Conservation (phyloP, 2,329 filamentous ascomycete genomes). For the Aspergillus sp. region DNA sequence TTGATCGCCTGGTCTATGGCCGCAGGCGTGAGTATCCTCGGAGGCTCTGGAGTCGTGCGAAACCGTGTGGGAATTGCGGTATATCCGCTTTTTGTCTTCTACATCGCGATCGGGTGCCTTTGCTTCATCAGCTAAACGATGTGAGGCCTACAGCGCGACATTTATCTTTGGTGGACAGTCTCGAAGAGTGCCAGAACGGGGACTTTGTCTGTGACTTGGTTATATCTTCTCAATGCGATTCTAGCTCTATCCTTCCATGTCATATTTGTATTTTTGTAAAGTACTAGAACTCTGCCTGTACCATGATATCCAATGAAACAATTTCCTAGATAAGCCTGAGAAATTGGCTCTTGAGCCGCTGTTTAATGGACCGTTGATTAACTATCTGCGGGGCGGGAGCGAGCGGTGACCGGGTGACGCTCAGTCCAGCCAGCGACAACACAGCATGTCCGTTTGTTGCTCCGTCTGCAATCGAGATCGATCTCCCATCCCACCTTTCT, state of each 20-base stretch:
- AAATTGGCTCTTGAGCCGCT: too few relatives aligned
- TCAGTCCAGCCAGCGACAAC: slow-evolving; percentile 20
- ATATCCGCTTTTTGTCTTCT: slow-evolving; percentile 93
- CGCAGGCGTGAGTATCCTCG: slow-evolving; percentile 91
- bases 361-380: not conserved
- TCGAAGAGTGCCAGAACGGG: not conserved
- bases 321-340: not conserved
- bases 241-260: slow-evolving; percentile 1
- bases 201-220: not conserved
- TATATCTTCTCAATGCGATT: slow-evolving; percentile 9
- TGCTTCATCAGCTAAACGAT: slow-evolving; percentile 85
- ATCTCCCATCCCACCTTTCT: slow-evolving; percentile 3
- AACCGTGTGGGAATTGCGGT: slow-evolving; percentile 92
- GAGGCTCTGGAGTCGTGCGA: slow-evolving; percentile 91
- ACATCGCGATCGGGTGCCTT: slow-evolving; percentile 85
- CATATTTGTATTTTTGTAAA: slow-evolving; percentile 7
- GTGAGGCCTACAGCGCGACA: not conserved
- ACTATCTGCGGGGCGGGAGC: slow-evolving; percentile 19
- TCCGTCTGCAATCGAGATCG: slow-evolving; percentile 3
- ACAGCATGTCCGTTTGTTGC: slow-evolving; percentile 21
- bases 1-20: slow-evolving; percentile 91
- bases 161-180: not conserved
- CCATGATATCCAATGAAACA: slow-evolving; percentile 23
- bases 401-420: slow-evolving; percentile 25
- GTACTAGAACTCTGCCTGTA: slow-evolving; percentile 14